Conservation (phyloP, 768 basidiomycete genomes). For the Mrakia blollopis region DNA sequence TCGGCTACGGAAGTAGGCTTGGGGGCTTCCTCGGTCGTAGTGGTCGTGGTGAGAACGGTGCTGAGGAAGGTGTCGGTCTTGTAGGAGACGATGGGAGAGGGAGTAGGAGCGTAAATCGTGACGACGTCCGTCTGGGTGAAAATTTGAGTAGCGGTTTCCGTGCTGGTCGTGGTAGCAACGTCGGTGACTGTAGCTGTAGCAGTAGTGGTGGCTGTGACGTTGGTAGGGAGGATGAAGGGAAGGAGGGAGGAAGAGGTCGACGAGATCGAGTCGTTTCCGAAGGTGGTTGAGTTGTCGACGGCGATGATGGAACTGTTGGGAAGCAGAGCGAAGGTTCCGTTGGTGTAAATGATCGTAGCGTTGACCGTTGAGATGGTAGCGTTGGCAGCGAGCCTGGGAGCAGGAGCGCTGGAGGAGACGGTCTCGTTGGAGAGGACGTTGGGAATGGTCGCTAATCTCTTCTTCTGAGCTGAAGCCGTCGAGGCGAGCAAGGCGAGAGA, state of each 20-base stretch:
- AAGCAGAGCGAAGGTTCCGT: not conserved
- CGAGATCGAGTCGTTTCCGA: not conserved
- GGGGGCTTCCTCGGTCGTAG: slow-evolving; percentile 9
- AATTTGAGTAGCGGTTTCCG: not conserved
- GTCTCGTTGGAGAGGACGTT: not conserved
- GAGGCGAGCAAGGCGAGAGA: slow-evolving; percentile 16
- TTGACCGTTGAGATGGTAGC: not conserved
- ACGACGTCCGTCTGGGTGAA: not conserved
- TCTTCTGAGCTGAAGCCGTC: slow-evolving; percentile 5
- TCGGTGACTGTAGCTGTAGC: not conserved
- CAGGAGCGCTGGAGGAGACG: not conserved
- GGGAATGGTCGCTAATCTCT: not conserved
- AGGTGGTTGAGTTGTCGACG: slow-evolving; percentile 2
- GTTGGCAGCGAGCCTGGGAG: not conserved
- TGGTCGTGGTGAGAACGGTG: not conserved
- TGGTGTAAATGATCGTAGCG: not conserved
- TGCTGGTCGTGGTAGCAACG: not conserved
- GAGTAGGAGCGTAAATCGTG: not conserved
- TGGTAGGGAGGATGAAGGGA: not conserved
- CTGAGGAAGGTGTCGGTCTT: not conserved
- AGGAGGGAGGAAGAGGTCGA: not conserved
- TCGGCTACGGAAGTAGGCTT: slow-evolving; percentile 1
- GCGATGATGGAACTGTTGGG: slow-evolving; percentile 2
- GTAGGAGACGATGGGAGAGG: not conserved
- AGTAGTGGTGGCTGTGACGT: not conserved